Evolutionary conservation across 2,329 filamentous ascomycete genomes (phyloP).

Genomic region (Aureobasidium mangrovei): DNA sequence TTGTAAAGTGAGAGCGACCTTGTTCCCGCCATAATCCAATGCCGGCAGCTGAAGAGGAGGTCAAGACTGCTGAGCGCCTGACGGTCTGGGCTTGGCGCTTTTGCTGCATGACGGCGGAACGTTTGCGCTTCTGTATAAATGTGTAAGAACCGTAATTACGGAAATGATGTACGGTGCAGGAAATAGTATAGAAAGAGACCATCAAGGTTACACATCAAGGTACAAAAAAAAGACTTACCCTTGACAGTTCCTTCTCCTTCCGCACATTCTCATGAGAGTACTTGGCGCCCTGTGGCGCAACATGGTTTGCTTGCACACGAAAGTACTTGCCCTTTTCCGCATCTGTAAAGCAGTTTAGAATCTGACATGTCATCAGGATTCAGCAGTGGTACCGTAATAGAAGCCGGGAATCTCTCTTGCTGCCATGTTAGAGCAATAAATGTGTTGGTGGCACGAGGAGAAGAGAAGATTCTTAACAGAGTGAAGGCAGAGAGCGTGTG

Average conservation of each 20-base stretch:
- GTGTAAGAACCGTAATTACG: background rate
- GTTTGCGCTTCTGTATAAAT: conserved; percentile 14
- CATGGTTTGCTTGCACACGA: conserved; percentile 34
- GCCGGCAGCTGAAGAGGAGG: background rate
- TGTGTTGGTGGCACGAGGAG: background rate
- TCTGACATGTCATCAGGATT: background rate
- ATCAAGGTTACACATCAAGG: background rate
- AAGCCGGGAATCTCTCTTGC: conserved; percentile 32
- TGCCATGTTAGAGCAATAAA: background rate
- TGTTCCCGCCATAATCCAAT: conserved; percentile 13
- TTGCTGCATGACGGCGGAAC: background rate
- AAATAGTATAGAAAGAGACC: background rate
- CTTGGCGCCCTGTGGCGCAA: conserved; percentile 27
- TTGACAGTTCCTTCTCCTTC: conserved; percentile 27
- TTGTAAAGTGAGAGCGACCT: conserved; percentile 12
- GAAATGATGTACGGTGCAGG: background rate
- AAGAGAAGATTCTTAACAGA: too few relatives aligned
- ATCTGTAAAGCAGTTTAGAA: conserved; percentile 23
- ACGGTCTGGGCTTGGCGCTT: conserved; percentile 13
- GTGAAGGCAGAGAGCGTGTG: too few relatives aligned
- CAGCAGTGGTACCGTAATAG: conserved; percentile 32
- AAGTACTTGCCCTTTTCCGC: conserved; percentile 43
- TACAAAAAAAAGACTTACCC: conserved; percentile 19
- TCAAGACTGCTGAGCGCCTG: conserved; percentile 6
- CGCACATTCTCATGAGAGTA: conserved; percentile 35